Conservation (phyloP, 2,329 filamentous ascomycete genomes). For the Paracorniculantispora psalliotae region DNA sequence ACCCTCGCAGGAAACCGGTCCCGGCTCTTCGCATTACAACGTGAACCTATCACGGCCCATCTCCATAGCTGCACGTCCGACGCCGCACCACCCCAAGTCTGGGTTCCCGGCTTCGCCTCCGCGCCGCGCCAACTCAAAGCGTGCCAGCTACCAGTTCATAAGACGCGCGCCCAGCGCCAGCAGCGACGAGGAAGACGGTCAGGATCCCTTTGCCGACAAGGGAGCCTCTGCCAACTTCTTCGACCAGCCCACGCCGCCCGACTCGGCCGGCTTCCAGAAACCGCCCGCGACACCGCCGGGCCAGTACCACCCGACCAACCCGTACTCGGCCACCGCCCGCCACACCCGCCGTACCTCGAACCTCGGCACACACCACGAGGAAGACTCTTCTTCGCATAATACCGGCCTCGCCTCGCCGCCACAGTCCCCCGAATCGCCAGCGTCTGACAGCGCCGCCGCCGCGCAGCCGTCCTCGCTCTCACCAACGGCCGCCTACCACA, state of each 20-base stretch:
- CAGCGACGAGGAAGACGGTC: background rate
- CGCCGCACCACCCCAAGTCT: background rate
- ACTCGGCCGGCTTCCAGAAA: conserved; percentile 40
- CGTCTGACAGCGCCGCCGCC: conserved; percentile 19
- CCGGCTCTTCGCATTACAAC: conserved; percentile 51
- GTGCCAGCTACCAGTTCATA: background rate
- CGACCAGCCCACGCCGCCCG: conserved; percentile 43
- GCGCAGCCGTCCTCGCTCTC: conserved; percentile 8
- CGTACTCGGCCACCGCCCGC: conserved; percentile 27
- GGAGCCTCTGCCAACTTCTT: conserved; percentile 15
- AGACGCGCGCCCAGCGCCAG: background rate
- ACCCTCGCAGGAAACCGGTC: conserved; percentile 62
- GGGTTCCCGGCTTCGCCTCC: background rate
- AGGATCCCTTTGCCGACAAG: background rate
- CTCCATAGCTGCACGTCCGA: background rate
- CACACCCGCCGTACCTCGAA: conserved; percentile 12
- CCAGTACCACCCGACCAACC: conserved; percentile 43
- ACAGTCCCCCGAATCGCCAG: conserved; percentile 15
- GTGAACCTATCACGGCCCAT: conserved; percentile 18
- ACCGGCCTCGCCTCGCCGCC: conserved; percentile 17
- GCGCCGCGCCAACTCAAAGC: background rate
- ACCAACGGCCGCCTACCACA: conserved; percentile 20
- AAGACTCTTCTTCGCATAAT: conserved; percentile 6
- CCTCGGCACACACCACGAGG: conserved; percentile 17
- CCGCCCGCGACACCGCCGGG: conserved; percentile 36